Evolutionary conservation across 331 rosid species (phyloP), one percentile per base, ranked within the genome.

Genomic region (Malus hybrid): DNA sequence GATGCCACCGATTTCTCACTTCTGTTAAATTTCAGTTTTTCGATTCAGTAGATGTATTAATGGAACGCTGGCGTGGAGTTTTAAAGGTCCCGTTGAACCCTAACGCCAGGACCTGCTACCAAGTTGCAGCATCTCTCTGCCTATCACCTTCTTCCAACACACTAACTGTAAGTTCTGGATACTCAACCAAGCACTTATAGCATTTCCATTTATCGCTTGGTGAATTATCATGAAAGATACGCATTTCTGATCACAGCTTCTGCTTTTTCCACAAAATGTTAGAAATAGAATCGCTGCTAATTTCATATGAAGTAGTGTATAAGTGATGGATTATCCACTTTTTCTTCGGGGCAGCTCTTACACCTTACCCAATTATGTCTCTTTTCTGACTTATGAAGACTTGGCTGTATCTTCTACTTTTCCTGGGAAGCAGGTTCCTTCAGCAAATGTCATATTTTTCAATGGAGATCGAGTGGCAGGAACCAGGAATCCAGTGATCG

Each of bases 11-110:
- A 44, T 44, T 71, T 52, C 27, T 34, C 22, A 11, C 1, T 72
- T 55, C n/a, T 24, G 68, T 24, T 27, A 62, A 62, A 7, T 61
- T 42, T 20, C 22, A 64, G 2, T 19, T 13, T 39, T 73, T 72
- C n/a, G 19, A 24, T 48, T 13, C 68, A 48, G 61, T 33, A 33
- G 10, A 67, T 59, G 71, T 46, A 6, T 65, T 71, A 60, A 91
- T 90, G 96, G 93, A 86, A 12, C 95, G 91, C 9, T 94, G 98
- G 96, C 80, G 85, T 83, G 92, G 95, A 75, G 73, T 94, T 82
- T 84, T 94, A 72, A 91, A 86, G 79, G 92, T 94, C 29, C 96
- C 90, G n/a, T 42, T 94, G 67, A 70, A 72, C 78, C 72, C 83
- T 44, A 82, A 79, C 13, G 66, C 85, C 64, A 72, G 48, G 66